These are phyloP conservation scores for Citropsis articulata DNA, from an alignment of 345 rosid species.

Conservation along the genomic window DNA sequence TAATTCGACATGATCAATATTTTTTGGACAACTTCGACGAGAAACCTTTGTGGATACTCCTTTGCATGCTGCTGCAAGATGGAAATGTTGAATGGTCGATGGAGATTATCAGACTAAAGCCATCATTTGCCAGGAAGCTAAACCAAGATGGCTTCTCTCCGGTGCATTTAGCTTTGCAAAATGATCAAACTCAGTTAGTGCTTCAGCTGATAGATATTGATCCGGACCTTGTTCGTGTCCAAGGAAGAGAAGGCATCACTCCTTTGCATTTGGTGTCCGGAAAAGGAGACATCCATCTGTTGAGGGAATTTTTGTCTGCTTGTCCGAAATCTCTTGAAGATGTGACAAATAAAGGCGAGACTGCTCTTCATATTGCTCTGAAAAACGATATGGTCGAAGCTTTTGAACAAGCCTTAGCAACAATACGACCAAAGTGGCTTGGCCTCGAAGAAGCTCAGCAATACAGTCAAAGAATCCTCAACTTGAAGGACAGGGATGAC, in stretches of 20 bases:
- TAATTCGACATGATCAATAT: too few species aligned
- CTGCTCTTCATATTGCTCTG: constrained; percentile 23
- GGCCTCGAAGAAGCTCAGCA: constrained; percentile 5
- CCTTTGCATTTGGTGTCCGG: constrained; percentile 8
- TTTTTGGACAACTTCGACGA: too few species aligned
- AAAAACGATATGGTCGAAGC: constrained; percentile 1
- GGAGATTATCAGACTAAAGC: constrained; percentile 22
- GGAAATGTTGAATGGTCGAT: too few species aligned
- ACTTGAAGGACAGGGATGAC: constrained; percentile 24
- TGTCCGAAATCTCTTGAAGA: constrained; percentile 24
- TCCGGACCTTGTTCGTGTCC: constrained; percentile 13
- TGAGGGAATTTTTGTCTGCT: neutral
- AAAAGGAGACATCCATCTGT: neutral
- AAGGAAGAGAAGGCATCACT: constrained; percentile 23
- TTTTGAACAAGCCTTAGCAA: constrained; percentile 3
- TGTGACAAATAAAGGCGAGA: constrained; percentile 2
- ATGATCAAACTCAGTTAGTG: neutral
- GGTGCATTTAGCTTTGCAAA: constrained; percentile 29
- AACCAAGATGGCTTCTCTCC: constrained; percentile 29
- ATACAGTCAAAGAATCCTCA: neutral
- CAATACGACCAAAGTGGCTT: neutral
- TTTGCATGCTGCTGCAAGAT: too few species aligned
- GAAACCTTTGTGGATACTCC: too few species aligned
- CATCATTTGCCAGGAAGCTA: constrained; percentile 32
- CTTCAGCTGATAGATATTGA: constrained; percentile 4